Evolutionary conservation across 371 early-diverging fungal species (phyloP).

Genomic region (Rhizopus stolonifer): DNA sequence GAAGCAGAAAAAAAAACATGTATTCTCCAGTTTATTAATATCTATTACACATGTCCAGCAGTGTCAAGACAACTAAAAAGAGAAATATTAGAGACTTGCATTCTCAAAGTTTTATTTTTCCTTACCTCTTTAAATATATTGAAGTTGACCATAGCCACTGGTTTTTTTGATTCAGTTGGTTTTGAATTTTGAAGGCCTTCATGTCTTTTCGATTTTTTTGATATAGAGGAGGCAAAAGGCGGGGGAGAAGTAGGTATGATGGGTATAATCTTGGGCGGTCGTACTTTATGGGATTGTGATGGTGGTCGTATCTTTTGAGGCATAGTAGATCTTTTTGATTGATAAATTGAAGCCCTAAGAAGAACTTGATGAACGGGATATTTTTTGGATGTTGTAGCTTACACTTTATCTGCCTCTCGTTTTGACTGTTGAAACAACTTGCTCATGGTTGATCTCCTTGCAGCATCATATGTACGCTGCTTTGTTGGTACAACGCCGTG

Average conservation of each 20-base stretch:
- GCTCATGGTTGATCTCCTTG: constrained; percentile 32
- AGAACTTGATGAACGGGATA: too few species aligned
- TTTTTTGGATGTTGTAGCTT: too few species aligned
- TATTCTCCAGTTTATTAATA: background rate
- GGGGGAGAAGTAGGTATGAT: background rate
- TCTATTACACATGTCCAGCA: background rate
- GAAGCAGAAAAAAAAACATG: background rate
- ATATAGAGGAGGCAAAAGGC: background rate
- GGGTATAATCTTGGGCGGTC: constrained; percentile 12
- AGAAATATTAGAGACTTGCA: background rate
- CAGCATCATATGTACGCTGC: constrained; percentile 22
- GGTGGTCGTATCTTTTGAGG: constrained; percentile 9
- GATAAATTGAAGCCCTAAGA: constrained; percentile 30
- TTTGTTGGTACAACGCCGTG: constrained; percentile 26
- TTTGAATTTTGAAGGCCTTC: constrained; percentile 1
- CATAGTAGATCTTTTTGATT: constrained; percentile 6
- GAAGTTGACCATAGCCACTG: constrained; percentile 33
- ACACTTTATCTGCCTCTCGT: constrained; percentile 35
- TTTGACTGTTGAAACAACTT: constrained; percentile 36
- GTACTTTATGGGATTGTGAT: constrained; percentile 9
- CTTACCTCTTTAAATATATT: constrained; percentile 32
- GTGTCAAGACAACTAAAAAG: background rate
- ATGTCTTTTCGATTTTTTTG: constrained; percentile 1
- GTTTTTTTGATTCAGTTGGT: constrained; percentile 14
- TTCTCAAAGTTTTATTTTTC: background rate